Evolutionary conservation across 208 protist species (phyloP).

Genomic region (Trypanosoma platydactyli): DNA sequence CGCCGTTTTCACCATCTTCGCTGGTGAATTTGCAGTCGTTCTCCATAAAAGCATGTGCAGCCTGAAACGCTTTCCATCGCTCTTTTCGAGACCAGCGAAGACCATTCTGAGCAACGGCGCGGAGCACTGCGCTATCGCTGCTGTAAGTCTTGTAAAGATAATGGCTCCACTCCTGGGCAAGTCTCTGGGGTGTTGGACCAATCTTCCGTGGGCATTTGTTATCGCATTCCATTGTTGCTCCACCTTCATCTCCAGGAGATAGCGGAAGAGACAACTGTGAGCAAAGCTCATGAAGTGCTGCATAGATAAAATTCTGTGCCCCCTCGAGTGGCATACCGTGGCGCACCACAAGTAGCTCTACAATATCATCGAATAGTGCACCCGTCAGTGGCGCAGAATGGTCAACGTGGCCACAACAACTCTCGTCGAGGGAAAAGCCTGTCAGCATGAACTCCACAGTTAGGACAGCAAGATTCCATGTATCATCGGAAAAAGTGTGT

Average conservation of each 20-base stretch:
- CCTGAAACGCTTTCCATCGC: conserved; percentile 53
- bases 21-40: not conserved
- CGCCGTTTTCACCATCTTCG: not conserved
- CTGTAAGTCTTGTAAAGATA: conserved; percentile 44
- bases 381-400: conserved; percentile 16
- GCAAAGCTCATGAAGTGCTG: conserved; percentile 47
- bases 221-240: not conserved
- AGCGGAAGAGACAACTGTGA: not conserved
- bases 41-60: conserved; percentile 13
- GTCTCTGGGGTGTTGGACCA: conserved; percentile 28
- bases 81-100: conserved; percentile 52
- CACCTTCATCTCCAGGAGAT: not conserved
- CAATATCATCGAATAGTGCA: conserved; percentile 55
- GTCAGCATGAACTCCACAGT: conserved; percentile 60
- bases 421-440: conserved; percentile 34
- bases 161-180: conserved; percentile 59
- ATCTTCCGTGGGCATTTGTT: not conserved
- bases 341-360: conserved; percentile 25
- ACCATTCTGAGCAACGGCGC: conserved; percentile 40
- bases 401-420: conserved; percentile 25
- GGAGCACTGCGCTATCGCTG: conserved; percentile 22
- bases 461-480: conserved; percentile 77
- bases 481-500: conserved; percentile 71
- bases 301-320: conserved; percentile 78
- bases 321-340: conserved; percentile 34